Evolutionary conservation across 345 rosid genomes (phyloP), one percentile per base, ranked within the genome.

Genomic region (Aquilaria malaccensis): DNA sequence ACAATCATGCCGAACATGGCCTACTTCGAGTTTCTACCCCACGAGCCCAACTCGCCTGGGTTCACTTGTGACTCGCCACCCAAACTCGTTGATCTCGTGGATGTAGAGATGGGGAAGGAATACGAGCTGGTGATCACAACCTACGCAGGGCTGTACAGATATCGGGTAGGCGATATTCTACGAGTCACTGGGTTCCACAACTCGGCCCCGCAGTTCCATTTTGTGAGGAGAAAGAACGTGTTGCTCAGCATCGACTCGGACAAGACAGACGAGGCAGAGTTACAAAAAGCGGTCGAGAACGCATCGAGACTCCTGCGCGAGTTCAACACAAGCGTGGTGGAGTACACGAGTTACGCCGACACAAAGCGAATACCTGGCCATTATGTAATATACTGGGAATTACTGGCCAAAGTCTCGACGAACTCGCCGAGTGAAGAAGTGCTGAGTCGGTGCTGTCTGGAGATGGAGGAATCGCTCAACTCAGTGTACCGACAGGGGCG

Each of bases 1-100:
- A 87, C 95, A 3, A 80, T 93, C 62, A 87, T 93, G 92, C 98
- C 98, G 2, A 87, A 85, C 86, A 93, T 93, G 98, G 91, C 88
- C 31, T 90, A 93, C 65, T 93, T 85, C 55, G 98, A 93, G 80
- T 93, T 93, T 65, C 60, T 89, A 11, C 98, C 96, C 10, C 89
- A 82, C 29, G 79, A 81, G 9, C 64, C 77, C 55, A 54, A 59
- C 70, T 52, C 68, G 12, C 2, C 63, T 33, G 59, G 59, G 47
- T 56, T 55, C 63, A 60, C 74, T 37, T 61, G 46, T n/a, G 76
- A 67, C 61, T 55, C 72, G 30, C 69, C 78, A 3, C 72, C 77
- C 0, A 74, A 61, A 45, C 80, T 82, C 33, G 74, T 82, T 4
- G 90, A 94, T 56, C 89, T 94, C 0, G 95, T 75, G 4, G 86